Evolutionary conservation across 2,329 filamentous ascomycete species (phyloP).

Genomic region (Aspergillus uvarum): DNA sequence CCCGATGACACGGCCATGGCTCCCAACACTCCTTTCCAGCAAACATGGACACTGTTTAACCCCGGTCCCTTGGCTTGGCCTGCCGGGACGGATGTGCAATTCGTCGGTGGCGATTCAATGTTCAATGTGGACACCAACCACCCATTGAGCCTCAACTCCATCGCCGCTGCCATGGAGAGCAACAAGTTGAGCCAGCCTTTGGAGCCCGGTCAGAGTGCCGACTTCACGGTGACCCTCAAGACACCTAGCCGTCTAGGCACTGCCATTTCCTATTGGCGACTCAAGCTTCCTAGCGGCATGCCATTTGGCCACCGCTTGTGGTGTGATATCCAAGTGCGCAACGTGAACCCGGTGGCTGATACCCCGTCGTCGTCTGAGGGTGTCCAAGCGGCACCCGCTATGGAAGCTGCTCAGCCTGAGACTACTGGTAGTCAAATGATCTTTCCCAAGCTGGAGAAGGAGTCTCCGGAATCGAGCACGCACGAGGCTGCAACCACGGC

Average conservation of each 20-base stretch:
- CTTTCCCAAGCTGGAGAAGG: constrained; percentile 94
- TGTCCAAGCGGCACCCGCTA: constrained; percentile 28
- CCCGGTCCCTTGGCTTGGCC: constrained; percentile 79
- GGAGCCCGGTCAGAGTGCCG: constrained; percentile 69
- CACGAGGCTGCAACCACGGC: constrained; percentile 54
- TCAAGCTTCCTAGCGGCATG: constrained; percentile 75
- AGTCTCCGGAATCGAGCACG: constrained; percentile 80
- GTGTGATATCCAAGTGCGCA: constrained; percentile 78
- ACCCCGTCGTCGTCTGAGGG: constrained; percentile 33
- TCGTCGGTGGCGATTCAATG: constrained; percentile 95
- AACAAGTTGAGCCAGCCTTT: constrained; percentile 70
- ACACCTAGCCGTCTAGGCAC: constrained; percentile 74
- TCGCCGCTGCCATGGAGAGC: constrained; percentile 78
- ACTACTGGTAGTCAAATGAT: constrained; percentile 72
- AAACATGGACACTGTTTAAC: constrained; percentile 90
- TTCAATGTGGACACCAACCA: constrained; percentile 79
- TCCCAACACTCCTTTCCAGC: constrained; percentile 73
- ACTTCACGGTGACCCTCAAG: constrained; percentile 83
- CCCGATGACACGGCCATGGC: constrained; percentile 72
- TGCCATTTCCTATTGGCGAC: constrained; percentile 92
- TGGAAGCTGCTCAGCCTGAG: constrained; percentile 33
- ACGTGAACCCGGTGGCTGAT: constrained; percentile 12
- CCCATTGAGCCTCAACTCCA: constrained; percentile 73
- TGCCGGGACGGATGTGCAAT: constrained; percentile 83
- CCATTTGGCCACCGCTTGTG: constrained; percentile 92